Conservation (phyloP, 352 stramenopile species). For the Phytophthora palmivora region DNA sequence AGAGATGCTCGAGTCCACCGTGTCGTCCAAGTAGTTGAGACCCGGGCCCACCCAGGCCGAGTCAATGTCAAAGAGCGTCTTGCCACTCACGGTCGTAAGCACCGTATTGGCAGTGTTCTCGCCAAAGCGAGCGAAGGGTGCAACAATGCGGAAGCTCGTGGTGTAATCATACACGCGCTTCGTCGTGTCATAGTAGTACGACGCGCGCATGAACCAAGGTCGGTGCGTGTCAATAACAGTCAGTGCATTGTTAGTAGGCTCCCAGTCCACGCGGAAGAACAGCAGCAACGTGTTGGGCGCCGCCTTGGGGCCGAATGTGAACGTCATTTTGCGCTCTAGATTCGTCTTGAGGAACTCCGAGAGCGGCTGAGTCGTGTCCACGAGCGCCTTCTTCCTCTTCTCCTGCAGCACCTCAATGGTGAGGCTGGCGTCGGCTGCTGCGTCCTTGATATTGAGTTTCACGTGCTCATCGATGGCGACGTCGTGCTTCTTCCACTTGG, state of each 20-base stretch:
- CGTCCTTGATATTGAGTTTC: conserved; percentile 40
- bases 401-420: conserved; percentile 50
- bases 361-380: conserved; percentile 39
- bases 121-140: conserved; percentile 59
- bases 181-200: conserved; percentile 77
- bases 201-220: conserved; percentile 61
- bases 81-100: conserved; percentile 60
- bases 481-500: conserved; percentile 29
- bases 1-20: conserved; percentile 62
- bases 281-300: conserved; percentile 35
- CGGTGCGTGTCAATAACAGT: conserved; percentile 32
- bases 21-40: conserved; percentile 60
- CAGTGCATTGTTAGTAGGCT: conserved; percentile 4
- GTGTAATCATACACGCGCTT: conserved; percentile 83
- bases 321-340: conserved; percentile 42
- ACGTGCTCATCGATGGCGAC: conserved; percentile 39
- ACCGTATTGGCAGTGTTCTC: conserved; percentile 66
- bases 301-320: conserved; percentile 39
- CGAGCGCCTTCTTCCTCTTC: conserved; percentile 47
- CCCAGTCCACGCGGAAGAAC: conserved; percentile 37
- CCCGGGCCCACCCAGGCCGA: conserved; percentile 51
- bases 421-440: conserved; percentile 37
- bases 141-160: conserved; percentile 71
- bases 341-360: conserved; percentile 37
- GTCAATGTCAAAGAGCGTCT: conserved; percentile 61